Evolutionary conservation across 352 stramenopile species (phyloP).

Genomic region (Albugo laibachii): DNA sequence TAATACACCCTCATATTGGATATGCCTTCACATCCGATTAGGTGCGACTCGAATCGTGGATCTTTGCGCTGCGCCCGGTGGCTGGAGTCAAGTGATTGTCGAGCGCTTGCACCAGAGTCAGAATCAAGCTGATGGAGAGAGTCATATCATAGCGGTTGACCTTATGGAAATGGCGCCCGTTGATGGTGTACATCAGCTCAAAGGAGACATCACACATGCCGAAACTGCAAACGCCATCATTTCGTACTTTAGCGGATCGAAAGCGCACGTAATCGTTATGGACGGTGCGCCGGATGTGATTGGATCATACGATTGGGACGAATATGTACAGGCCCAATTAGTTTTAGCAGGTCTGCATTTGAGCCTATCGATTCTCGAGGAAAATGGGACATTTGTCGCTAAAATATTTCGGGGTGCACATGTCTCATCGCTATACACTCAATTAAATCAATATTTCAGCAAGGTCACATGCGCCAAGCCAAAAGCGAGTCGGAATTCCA

Average conservation of each 20-base stretch:
- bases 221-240: conserved; percentile 53
- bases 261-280: conserved; percentile 95
- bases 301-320: conserved; percentile 56
- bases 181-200: conserved; percentile 42
- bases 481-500: conserved; percentile 69
- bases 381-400: conserved; percentile 54
- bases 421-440: conserved; percentile 44
- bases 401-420: conserved; percentile 77
- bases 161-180: conserved; percentile 96
- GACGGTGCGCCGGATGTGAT: conserved; percentile 98
- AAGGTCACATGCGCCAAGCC: conserved; percentile 67
- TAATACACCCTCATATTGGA: background rate
- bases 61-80: conserved; percentile 62
- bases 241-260: conserved; percentile 36
- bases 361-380: conserved; percentile 49
- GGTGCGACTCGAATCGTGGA: conserved; percentile 66
- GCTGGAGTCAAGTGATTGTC: conserved; percentile 74
- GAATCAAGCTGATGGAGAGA: background rate
- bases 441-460: conserved; percentile 47
- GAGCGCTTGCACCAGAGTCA: conserved; percentile 31
- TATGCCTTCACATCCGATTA: conserved; percentile 2
- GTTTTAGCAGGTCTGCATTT: conserved; percentile 66
- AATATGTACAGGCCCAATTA: conserved; percentile 65
- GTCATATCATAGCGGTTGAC: conserved; percentile 57
- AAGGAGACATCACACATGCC: conserved; percentile 73